Base-by-base conservation (phyloP, 306 rosid species). In the Oxytropis ochrocephala region DNA sequence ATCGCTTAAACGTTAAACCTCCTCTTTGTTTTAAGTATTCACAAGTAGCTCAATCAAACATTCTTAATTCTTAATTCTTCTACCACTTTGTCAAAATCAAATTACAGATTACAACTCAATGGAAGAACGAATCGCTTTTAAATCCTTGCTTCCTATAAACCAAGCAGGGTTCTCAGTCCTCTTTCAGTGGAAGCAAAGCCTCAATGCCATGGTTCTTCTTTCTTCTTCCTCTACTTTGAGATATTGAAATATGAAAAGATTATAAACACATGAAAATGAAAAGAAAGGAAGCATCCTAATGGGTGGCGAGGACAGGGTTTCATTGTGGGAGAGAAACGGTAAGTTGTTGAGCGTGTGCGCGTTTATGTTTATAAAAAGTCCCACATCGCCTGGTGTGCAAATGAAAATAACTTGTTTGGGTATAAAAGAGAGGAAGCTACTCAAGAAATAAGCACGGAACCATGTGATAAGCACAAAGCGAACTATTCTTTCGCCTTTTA, bases 401-500 rank as follows among this genome's bases (percentile, higher is more conserved):
- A 8, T 8, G 11, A 38, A 8, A 7, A 11, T 38, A 38, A 8
- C 2, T 2, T 38, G 43, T 2, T 38, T 38, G 43, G 0, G 3
- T 38, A 38, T 38, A 38, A 38, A 38, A 38, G 8, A 3, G 1
- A 8, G 11, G 42, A 8, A 8, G 1, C 24, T 21, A 21, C 24
- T 1, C 7, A 5, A 6, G 41, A 1, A 5, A 1, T 1, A 36
- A 36, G 8, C 43, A 77, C 38, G 64, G 66, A 84, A 84, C 81
- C 62, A 33, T 60, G 84, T 47, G 71, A 10, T 76, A 50, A 32
- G 43, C 77, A 51, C 81, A 65, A 0, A 75, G 84, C 75, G 78
- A 80, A 70, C 75, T 80, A 77, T 77, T 77, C 82, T 81, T 77
- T 77, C 74, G 80, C 82, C 82, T 81, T 77, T 73, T 81, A 77